Conservation (phyloP, 768 basidiomycete genomes). For the Calocybe cyanea region DNA sequence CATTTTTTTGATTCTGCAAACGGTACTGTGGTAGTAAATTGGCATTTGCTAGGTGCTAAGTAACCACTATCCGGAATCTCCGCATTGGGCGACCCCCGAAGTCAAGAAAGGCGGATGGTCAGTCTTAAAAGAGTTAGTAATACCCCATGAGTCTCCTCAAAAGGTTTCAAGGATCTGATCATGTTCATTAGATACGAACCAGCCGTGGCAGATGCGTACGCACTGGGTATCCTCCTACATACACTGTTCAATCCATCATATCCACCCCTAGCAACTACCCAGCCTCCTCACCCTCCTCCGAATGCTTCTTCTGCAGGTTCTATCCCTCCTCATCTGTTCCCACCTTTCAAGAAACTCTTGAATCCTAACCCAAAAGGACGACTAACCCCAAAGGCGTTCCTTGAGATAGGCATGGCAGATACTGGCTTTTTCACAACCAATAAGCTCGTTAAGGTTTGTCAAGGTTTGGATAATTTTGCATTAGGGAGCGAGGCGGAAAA, state of each 20-base stretch:
- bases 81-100: conserved; percentile 72
- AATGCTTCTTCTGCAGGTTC: conserved; percentile 70
- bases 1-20: conserved; percentile 8
- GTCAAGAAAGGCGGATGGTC: conserved; percentile 87
- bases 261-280: conserved; percentile 63
- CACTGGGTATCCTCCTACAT: conserved; percentile 83
- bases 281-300: conserved; percentile 76
- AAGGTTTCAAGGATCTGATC: background rate
- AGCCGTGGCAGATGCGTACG: conserved; percentile 79
- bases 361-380: conserved; percentile 86
- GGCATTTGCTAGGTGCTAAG: conserved; percentile 55
- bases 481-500: conserved; percentile 83
- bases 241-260: conserved; percentile 81
- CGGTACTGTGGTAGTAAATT: conserved; percentile 7
- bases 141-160: background rate
- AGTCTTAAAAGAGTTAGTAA: conserved; percentile 69
- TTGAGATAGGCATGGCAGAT: conserved; percentile 77
- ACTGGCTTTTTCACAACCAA: conserved; percentile 85
- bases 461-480: conserved; percentile 81
- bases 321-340: conserved; percentile 74
- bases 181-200: conserved; percentile 38
- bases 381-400: conserved; percentile 69
- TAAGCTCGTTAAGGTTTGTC: conserved; percentile 77
- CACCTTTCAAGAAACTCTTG: conserved; percentile 80
- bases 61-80: conserved; percentile 56